Evolutionary conservation across 2,329 filamentous ascomycete genomes (phyloP), one percentile per base, ranked within the genome.

Genomic region (Cladophialophora chaetospira): DNA sequence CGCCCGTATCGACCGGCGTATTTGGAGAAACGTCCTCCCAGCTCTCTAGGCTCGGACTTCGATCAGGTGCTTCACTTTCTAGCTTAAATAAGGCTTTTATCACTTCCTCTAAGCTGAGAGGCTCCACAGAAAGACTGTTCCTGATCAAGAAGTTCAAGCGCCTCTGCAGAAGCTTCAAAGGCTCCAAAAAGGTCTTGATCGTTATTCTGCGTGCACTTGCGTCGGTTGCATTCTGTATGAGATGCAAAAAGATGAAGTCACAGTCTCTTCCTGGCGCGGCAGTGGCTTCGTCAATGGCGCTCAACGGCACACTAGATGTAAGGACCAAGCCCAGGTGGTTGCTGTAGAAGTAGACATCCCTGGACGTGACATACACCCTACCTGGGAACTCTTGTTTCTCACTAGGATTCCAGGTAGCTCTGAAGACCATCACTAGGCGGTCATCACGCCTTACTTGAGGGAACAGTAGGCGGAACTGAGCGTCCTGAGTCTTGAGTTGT

Each of bases 291-390:
- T 85, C 85, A 55, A 99, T 90, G 17, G 82, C 85, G 53, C 86
- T 82, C 55, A 99, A 79, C 53, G 82, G 85, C 48, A 95, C 84
- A 13, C 84, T 84, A 48, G 91, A 93, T 1, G 93, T 89, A 31
- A 96, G 80, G 0, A 97, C 88, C 4, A 99, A 81, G 4, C 94
- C 94, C 70, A 97, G 86, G 69, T 97, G 89, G 68, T 97, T 89
- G 66, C 92, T 95, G 73, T 97, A 99, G 69, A 99, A 97, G 72
- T 96, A 97, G 70, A 99, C 86, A 63, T 92, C 88, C 60, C 88
- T 86, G 0, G 87, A 81, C 0, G 93, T 97, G 58, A 96, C 86
- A 70, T 95, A 99, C 21, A 96, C 86, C 51, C 94, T 85, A 0
- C 94, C 87, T 6, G 87, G 87, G 58, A 97, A 90, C 59, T 89